Base-by-base conservation (phyloP, 2,329 filamentous ascomycete species). In the Anthostomella pinea region DNA sequence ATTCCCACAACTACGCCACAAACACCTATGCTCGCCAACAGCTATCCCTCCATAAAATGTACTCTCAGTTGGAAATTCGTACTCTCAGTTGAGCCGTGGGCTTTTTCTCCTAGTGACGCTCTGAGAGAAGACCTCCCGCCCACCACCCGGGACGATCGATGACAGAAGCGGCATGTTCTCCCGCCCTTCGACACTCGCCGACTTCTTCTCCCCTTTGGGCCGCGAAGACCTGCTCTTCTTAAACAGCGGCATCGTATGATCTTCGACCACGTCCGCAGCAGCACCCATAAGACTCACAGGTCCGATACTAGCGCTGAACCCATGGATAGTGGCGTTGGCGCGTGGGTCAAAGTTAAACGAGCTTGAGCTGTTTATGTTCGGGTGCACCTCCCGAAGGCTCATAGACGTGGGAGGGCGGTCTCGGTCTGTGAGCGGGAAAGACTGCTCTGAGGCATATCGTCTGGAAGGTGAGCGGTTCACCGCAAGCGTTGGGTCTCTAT, bases 361-460 rank as follows among this genome's bases (percentile, higher is more conserved):
- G n/a, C 63, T 61, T 45, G 63, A 70, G n/a, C 53, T 49, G 40
- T 66, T 65, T 17, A 72, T 56, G 47, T 73, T 74, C 21, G 73
- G 73, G 53, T 78, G 72, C 22, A 79, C 66, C 54, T 79, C 76
- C 25, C 75, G 70, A 30, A 79, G 66, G 45, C 72, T 75, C 58
- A 60, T 66, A 41, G 59, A 61, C 18, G 66, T 49, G 10, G 59
- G 57, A 45, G 51, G 58, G 16, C 46, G 50, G 8, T 49, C 41
- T 16, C 45, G 46, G 33, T 51, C 46, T 15, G 41, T 30, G 8
- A 43, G 21, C 2, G 44, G 39, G 28, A 47, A 33, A 7, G 39
- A 17, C n/a, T 44, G 37, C 1, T 57, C 48, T 17, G 48, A 46
- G 6, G 53, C 36, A 15, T 41, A 43, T 5, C 41, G 48, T 35